These are phyloP conservation scores for Pythium brassicae DNA, from an alignment of 352 stramenopile species.

Conservation along the genomic window DNA sequence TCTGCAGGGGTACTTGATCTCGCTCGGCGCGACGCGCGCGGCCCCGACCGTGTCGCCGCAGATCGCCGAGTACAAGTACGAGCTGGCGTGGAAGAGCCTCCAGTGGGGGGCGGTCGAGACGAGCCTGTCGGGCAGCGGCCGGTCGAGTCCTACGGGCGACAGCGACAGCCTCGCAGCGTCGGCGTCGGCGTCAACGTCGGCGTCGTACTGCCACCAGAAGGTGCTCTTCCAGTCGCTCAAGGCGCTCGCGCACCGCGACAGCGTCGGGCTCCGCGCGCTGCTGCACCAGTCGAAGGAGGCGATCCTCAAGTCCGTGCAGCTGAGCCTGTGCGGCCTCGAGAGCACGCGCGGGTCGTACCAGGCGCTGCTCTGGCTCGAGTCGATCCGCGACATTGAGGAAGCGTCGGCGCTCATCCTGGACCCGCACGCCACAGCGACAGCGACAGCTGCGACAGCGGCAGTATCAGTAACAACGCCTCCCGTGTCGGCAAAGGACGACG, in stretches of 20 bases:
- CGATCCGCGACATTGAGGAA: slow-evolving; percentile 62
- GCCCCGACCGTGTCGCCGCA: slow-evolving; percentile 6
- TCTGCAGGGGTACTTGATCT: slow-evolving; percentile 50
- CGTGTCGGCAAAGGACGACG: too few relatives aligned
- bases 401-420: slow-evolving; percentile 14
- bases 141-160: too few relatives aligned
- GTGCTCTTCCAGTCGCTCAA: slow-evolving; percentile 52
- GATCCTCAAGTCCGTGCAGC: slow-evolving; percentile 44
- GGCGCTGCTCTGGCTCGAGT: slow-evolving; percentile 51
- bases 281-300: slow-evolving; percentile 38
- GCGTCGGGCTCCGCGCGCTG: slow-evolving; percentile 26
- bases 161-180: too few relatives aligned
- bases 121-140: background rate
- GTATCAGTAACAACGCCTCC: too few relatives aligned
- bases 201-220: slow-evolving; percentile 43
- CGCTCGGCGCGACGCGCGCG: slow-evolving; percentile 6
- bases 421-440: slow-evolving; percentile 8
- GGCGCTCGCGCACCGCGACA: slow-evolving; percentile 53
- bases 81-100: slow-evolving; percentile 74
- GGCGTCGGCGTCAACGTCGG: background rate
- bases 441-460: too few relatives aligned
- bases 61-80: slow-evolving; percentile 60
- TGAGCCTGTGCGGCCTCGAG: slow-evolving; percentile 68
- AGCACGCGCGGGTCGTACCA: slow-evolving; percentile 55
- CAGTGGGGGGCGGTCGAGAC: slow-evolving; percentile 62